These are phyloP conservation scores for Pythium myriotylum DNA, from an alignment of 352 stramenopile species.

Conservation along the genomic window DNA sequence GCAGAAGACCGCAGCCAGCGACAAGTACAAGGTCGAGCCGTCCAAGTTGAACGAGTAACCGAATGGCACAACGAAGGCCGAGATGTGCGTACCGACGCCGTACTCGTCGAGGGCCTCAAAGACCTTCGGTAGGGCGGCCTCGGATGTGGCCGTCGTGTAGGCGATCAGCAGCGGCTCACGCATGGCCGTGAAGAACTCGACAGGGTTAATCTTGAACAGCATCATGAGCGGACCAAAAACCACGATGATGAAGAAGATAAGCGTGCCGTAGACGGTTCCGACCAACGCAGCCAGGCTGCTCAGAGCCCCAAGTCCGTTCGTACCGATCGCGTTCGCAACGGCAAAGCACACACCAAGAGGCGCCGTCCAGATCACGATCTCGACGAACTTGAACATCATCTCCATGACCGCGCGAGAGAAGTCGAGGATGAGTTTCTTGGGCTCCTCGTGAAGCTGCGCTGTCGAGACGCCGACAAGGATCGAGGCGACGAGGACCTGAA, in stretches of 20 bases:
- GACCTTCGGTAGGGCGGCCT: constrained; percentile 58
- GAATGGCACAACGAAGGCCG: constrained; percentile 58
- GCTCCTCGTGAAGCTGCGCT: constrained; percentile 31
- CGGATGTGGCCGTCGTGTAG: constrained; percentile 61
- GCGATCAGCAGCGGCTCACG: constrained; percentile 57
- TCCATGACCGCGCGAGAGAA: constrained; percentile 48
- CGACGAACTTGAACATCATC: constrained; percentile 74
- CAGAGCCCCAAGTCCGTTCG: constrained; percentile 49
- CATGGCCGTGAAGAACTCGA: constrained; percentile 53
- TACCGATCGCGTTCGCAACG: constrained; percentile 50
- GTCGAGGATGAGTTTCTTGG: constrained; percentile 49
- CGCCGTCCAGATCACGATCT: constrained; percentile 68
- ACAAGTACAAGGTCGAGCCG: constrained; percentile 55
- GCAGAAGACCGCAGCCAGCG: constrained; percentile 52
- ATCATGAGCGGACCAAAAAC: constrained; percentile 46
- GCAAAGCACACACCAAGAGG: constrained; percentile 62
- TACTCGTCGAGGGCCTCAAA: constrained; percentile 60
- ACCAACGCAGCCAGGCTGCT: constrained; percentile 44
- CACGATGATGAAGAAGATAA: constrained; percentile 51
- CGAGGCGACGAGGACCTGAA: constrained; percentile 55
- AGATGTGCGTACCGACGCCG: constrained; percentile 53
- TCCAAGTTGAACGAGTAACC: constrained; percentile 75
- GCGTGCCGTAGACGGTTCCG: constrained; percentile 46
- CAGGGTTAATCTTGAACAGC: constrained; percentile 48
- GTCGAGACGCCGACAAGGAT: constrained; percentile 50